Evolutionary conservation across 2,329 filamentous ascomycete species (phyloP), one percentile per base, ranked within the genome.

Genomic region (Diaporthe ampelina): DNA sequence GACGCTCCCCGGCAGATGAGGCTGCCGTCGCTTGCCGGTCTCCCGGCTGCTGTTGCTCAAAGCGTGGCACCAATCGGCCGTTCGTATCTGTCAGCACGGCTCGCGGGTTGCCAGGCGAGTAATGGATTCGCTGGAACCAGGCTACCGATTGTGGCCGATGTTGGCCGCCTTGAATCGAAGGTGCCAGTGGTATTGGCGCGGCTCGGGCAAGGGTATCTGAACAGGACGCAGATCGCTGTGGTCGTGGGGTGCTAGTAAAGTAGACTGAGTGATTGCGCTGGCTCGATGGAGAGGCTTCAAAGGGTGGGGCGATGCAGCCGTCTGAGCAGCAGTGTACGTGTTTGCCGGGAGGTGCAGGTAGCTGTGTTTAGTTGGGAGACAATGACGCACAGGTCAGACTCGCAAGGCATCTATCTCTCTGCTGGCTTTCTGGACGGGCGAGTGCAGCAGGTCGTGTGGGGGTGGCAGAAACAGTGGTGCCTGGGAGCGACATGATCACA

Each of bases 31-130:
- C 9, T 48, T 54, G 48, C 32, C 26, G 32, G 19, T n/a, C 63
- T 6, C 29, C 29, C 48, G 21, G 32, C 45, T 35, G 13, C 37
- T 54, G 32, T 21, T 52, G 45, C 48, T 35, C 63, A 48, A 68
- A 26, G n/a, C 48, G 48, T 68, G 63, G 63, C 63, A 68, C 63
- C 63, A 68, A 54, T 68, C 63, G n/a, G 26, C n/a, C 48, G 21
- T 35, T 52, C n/a, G 32, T 8, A 15, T n/a, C n/a, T 68, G 63
- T 37, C 45, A 52, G 45, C 63, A 37, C 13, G 24, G 48, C 48
- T 32, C 11, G 32, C 48, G n/a, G 32, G 19, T 68, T 11, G 45
- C 63, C 8, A 19, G n/a, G 45, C 63, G 63, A 67, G 63, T 52
- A 52, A 37, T 67, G 45, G 29, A 11, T 19, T 32, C 29, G 63